These are phyloP conservation scores for Craspedostauros australis DNA, from an alignment of 108 stramenopile species.

Conservation along the genomic window DNA sequence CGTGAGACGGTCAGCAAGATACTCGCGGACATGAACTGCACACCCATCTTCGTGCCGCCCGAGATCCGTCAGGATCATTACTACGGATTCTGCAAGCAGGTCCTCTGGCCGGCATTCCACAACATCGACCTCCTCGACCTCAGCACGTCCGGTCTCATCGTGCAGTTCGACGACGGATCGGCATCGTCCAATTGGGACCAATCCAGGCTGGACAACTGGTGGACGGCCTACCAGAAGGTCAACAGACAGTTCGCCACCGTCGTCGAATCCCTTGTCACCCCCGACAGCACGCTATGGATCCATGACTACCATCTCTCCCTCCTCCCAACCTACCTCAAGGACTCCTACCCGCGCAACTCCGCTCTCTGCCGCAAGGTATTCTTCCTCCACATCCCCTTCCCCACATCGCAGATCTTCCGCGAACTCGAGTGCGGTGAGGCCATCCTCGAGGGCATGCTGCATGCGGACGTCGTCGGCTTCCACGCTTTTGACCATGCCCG, in stretches of 20 bases:
- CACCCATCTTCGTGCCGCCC: constrained; percentile 85
- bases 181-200: constrained; percentile 80
- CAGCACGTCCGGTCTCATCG: constrained; percentile 43
- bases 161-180: too few species aligned
- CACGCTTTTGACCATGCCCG: constrained; percentile 99
- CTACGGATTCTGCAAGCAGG: constrained; percentile 94
- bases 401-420: constrained; percentile 96
- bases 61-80: constrained; percentile 71
- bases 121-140: constrained; percentile 92
- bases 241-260: constrained; percentile 80
- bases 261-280: constrained; percentile 41
- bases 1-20: constrained; percentile 61
- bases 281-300: constrained; percentile 75
- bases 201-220: constrained; percentile 78
- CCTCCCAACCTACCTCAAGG: constrained; percentile 76
- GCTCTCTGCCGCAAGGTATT: constrained; percentile 78
- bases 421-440: constrained; percentile 91
- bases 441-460: constrained; percentile 93
- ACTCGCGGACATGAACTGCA: constrained; percentile 85
- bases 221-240: constrained; percentile 79
- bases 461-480: constrained; percentile 98
- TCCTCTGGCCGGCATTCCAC: constrained; percentile 97
- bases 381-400: constrained; percentile 99
- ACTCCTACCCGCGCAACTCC: constrained; percentile 16
- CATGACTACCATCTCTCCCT: constrained; percentile 99